phyloP scores from a whole-genome alignment of 108 stramenopile species.

The Nitzschia sp. region DNA sequence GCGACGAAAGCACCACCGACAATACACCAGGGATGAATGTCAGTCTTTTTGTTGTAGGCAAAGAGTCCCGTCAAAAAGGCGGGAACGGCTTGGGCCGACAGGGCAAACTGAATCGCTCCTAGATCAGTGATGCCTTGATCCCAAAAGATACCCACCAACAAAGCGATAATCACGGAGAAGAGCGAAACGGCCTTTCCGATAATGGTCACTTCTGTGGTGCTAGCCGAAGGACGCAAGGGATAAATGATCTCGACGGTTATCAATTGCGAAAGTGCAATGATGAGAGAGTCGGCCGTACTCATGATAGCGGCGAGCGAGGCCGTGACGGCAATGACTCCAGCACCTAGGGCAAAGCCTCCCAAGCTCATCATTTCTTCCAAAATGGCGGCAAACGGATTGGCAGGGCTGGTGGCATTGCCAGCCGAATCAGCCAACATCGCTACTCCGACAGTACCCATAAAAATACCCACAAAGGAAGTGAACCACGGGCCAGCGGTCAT shows the following conservation, averaged over 20 bases:
- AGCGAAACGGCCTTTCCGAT: conserved; percentile 29
- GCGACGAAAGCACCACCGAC: background rate
- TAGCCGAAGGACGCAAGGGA: conserved; percentile 7
- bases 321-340: conserved; percentile 33
- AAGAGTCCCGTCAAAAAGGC: conserved; percentile 27
- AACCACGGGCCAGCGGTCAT: conserved; percentile 25
- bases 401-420: conserved; percentile 2
- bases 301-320: conserved; percentile 46
- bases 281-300: conserved; percentile 47
- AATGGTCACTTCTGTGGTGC: background rate
- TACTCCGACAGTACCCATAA: conserved; percentile 40
- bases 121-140: conserved; percentile 17
- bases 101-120: conserved; percentile 17
- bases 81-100: conserved; percentile 18
- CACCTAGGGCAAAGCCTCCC: conserved; percentile 23
- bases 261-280: conserved; percentile 43
- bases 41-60: background rate
- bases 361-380: conserved; percentile 29
- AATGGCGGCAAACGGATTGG: conserved; percentile 26
- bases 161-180: background rate
- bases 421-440: conserved; percentile 17
- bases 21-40: conserved; percentile 17
- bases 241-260: conserved; percentile 34
- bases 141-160: conserved; percentile 12
- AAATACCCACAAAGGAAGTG: conserved; percentile 35